phyloP scores from a whole-genome alignment of 306 rosid genomes.

The Datisca glomerata region DNA sequence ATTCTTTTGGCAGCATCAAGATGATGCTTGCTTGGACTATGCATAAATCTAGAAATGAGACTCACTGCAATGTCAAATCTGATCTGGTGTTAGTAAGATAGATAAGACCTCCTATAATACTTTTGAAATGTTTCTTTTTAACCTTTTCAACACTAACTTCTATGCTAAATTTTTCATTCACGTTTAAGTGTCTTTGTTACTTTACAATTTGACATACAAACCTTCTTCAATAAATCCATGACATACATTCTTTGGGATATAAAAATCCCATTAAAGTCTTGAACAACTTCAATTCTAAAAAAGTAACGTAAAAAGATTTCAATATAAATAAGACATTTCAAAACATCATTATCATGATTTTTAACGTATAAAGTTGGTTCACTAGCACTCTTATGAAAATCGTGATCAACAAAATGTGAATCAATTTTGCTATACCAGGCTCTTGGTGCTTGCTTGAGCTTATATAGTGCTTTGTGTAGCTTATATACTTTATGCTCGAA shows the following conservation, averaged over 20 bases:
- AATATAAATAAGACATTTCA: not conserved
- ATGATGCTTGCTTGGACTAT: not conserved
- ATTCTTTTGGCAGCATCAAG: no score
- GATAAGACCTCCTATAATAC: no score
- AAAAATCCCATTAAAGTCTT: not conserved
- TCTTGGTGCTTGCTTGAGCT: not conserved
- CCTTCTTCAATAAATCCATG: not conserved
- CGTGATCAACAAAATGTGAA: no score
- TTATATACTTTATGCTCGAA: not conserved
- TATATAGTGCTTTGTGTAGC: no score
- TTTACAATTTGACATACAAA: not conserved
- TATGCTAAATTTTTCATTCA: no score
- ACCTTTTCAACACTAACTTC: no score
- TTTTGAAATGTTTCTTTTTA: no score
- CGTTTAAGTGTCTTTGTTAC: not conserved
- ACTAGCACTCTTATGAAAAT: not conserved
- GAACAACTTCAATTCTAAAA: not conserved
- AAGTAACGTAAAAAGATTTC: not conserved
- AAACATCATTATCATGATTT: not conserved
- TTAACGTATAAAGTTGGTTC: not conserved
- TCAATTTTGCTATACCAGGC: not conserved
- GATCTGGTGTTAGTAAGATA: not conserved
- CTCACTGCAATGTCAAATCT: not conserved
- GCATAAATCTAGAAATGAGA: not conserved
- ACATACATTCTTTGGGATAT: no score